A percentile compares a stretch with the other conserved stretches of the same genome.
Conservation (phyloP, 2,329 filamentous ascomycete genomes). For the Dichotomopilus funicola region DNA sequence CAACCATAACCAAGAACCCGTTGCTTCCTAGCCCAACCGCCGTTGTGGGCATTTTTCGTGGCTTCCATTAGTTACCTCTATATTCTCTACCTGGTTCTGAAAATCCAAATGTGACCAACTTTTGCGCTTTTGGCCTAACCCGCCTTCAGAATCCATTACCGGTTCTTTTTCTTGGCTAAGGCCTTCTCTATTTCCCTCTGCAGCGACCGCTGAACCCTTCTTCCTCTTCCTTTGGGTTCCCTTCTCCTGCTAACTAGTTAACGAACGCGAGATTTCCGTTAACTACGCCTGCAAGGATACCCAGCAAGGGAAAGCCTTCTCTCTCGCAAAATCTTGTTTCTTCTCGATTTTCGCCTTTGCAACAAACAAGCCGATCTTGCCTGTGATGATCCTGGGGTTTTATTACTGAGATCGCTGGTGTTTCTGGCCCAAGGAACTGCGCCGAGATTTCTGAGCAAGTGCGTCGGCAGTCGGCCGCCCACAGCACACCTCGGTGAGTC, state of each 20-base stretch:
- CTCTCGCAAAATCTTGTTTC: not conserved
- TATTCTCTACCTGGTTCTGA: not conserved
- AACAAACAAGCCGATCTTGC: not conserved
- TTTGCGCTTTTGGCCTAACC: not conserved
- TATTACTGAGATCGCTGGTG: not conserved
- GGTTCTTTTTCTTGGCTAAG: not conserved
- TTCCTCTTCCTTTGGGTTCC: no score
- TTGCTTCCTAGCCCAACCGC: not conserved
- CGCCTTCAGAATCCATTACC: not conserved
- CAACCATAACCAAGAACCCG: slow-evolving; percentile 1
- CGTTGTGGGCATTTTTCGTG: not conserved
- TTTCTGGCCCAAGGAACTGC: slow-evolving; percentile 1
- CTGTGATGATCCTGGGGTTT: slow-evolving; percentile 1
- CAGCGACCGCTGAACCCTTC: no score
- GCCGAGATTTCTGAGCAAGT: not conserved
- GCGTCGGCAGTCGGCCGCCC: slow-evolving; percentile 4
- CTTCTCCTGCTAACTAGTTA: no score
- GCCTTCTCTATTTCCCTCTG: no score
- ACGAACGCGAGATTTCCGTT: no score
- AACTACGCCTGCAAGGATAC: no score
- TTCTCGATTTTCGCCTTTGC: not conserved
- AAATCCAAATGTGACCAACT: not conserved
- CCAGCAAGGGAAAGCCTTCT: not conserved
- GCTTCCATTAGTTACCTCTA: not conserved
- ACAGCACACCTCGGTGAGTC: slow-evolving; percentile 9